Percentiles rank a stretch among this genome's conserved stretches.
These are phyloP conservation scores for Penicillium sp. DNA, from an alignment of 2,329 filamentous ascomycete species.

Conservation along the genomic window DNA sequence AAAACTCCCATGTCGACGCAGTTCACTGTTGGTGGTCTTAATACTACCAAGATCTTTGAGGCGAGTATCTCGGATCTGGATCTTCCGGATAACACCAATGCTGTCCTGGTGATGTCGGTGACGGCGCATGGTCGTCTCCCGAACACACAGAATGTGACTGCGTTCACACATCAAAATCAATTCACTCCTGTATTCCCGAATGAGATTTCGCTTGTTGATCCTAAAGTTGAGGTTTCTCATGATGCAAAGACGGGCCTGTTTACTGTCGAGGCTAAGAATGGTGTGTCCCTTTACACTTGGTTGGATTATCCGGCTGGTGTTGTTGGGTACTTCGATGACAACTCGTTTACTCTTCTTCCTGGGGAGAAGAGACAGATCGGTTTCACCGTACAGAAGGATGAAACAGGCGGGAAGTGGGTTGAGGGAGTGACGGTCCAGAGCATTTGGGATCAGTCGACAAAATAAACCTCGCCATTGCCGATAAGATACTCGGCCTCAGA, in stretches of 20 bases:
- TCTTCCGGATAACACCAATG: slow-evolving; percentile 34
- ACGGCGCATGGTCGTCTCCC: slow-evolving; percentile 48
- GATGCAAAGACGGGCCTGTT: slow-evolving; percentile 38
- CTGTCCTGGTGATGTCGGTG: slow-evolving; percentile 49
- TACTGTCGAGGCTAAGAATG: slow-evolving; percentile 49
- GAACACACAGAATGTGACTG: slow-evolving; percentile 40
- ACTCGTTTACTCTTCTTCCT: slow-evolving; percentile 53
- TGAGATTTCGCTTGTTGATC: slow-evolving; percentile 51
- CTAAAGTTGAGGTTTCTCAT: slow-evolving; percentile 45
- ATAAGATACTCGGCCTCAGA: background rate
- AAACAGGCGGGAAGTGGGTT: slow-evolving; percentile 46
- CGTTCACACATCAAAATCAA: slow-evolving; percentile 53
- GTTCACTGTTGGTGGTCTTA: slow-evolving; percentile 53
- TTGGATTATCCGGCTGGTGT: slow-evolving; percentile 53
- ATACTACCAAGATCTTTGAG: slow-evolving; percentile 51
- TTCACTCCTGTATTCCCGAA: slow-evolving; percentile 52
- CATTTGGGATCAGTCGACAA: slow-evolving; percentile 50
- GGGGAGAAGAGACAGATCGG: slow-evolving; percentile 48
- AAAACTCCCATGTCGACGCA: slow-evolving; percentile 32
- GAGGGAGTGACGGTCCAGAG: slow-evolving; percentile 52
- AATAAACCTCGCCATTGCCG: background rate
- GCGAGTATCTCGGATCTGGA: slow-evolving; percentile 41
- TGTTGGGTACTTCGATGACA: slow-evolving; percentile 55
- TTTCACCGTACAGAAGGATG: slow-evolving; percentile 50
- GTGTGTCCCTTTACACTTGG: slow-evolving; percentile 58